A percentile compares a stretch with the other conserved stretches of the same genome.
Conservation (phyloP, 176 grass and related monocot species). For the Raddia distichophylla region DNA sequence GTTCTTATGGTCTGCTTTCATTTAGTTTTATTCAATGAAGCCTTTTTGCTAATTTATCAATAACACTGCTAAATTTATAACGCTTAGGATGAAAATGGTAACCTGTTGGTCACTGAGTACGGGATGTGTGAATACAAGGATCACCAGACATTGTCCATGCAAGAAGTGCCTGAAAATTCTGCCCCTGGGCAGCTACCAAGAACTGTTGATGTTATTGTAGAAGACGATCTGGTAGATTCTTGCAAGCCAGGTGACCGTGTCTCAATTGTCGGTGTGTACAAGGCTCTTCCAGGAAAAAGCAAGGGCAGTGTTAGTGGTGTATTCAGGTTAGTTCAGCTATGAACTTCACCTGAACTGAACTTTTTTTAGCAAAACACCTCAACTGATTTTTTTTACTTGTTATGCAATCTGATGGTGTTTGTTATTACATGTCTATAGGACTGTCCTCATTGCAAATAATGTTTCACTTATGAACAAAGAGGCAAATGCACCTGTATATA, state of each 20-base stretch:
- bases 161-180: slow-evolving; percentile 99
- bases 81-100: slow-evolving; percentile 86
- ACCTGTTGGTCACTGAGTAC: slow-evolving; percentile 92
- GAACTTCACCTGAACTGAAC: background rate
- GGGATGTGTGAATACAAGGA: slow-evolving; percentile 97
- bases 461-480: slow-evolving; percentile 97
- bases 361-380: background rate
- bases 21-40: slow-evolving; percentile 2
- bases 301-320: slow-evolving; percentile 98
- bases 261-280: slow-evolving; percentile 90
- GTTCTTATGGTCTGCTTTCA: slow-evolving; percentile 1
- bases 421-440: slow-evolving; percentile 54
- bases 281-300: slow-evolving; percentile 97
- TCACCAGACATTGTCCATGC: slow-evolving; percentile 95
- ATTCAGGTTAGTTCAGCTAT: slow-evolving; percentile 69
- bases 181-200: slow-evolving; percentile 95
- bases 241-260: slow-evolving; percentile 98
- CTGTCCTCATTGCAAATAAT: slow-evolving; percentile 91
- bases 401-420: slow-evolving; percentile 32
- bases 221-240: slow-evolving; percentile 98
- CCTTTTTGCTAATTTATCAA: slow-evolving; percentile 1
- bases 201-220: slow-evolving; percentile 90
- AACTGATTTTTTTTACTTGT: background rate
- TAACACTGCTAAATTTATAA: slow-evolving; percentile 30
- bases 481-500: slow-evolving; percentile 90